Evolutionary conservation across 2,329 filamentous ascomycete species (phyloP).

Genomic region (Cladosporium sp.): DNA sequence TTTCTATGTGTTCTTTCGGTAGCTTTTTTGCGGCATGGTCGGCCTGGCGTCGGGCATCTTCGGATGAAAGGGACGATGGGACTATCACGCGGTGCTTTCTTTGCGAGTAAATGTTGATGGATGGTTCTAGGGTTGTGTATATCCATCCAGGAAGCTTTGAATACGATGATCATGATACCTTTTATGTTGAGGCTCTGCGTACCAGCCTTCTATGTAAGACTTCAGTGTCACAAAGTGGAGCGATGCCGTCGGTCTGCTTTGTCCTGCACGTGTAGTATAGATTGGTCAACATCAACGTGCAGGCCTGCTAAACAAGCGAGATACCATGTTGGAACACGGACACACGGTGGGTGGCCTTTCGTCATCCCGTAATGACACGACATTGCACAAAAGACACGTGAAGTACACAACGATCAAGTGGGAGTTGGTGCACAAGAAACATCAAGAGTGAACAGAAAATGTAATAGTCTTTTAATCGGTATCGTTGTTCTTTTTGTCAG

Average conservation of each 20-base stretch:
- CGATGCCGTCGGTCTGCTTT: too few species aligned
- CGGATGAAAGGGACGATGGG: neutral
- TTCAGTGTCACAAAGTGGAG: too few species aligned
- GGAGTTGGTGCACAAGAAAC: neutral
- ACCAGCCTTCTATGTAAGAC: too few species aligned
- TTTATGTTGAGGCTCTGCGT: neutral
- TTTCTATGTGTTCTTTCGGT: neutral
- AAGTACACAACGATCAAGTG: too few species aligned
- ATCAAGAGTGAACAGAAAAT: neutral
- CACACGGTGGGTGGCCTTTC: too few species aligned
- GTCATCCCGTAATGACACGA: too few species aligned
- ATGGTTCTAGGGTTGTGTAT: neutral
- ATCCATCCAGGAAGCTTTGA: slow-evolving; percentile 2
- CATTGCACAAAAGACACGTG: too few species aligned
- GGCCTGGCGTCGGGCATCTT: neutral
- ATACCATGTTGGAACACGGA: too few species aligned
- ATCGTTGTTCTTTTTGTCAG: slow-evolving; percentile 2
- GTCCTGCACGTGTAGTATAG: too few species aligned
- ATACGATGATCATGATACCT: neutral
- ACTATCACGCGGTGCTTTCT: neutral
- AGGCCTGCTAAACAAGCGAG: too few species aligned
- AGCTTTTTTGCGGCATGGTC: neutral
- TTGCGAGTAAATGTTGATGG: neutral
- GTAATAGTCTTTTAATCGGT: neutral
- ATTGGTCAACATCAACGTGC: too few species aligned